Conservation (phyloP, 208 protist genomes). For the Acanthamoeba lenticulata region DNA sequence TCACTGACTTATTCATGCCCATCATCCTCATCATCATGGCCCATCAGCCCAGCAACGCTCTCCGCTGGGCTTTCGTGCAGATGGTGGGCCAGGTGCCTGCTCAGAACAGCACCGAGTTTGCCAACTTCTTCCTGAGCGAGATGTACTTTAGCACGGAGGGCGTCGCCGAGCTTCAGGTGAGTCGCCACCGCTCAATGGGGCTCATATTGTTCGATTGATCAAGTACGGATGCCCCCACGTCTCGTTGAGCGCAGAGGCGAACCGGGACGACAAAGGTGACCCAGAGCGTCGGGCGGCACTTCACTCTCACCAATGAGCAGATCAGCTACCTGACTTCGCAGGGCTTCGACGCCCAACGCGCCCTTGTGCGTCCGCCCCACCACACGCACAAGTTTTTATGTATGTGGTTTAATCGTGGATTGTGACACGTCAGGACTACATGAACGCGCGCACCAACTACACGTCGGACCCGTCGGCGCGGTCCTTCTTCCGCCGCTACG, state of each 20-base stretch:
- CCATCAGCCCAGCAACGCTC: no score
- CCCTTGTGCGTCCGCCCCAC: not conserved
- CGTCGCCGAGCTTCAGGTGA: not conserved
- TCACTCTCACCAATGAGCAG: not conserved
- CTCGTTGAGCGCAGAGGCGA: not conserved
- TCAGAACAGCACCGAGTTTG: not conserved
- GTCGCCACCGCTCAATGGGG: not conserved
- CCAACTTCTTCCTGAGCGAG: not conserved
- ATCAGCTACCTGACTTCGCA: not conserved
- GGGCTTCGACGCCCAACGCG: not conserved
- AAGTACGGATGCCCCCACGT: not conserved
- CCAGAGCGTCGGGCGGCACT: not conserved
- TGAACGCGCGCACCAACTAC: not conserved
- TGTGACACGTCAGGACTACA: no score
- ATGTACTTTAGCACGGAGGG: not conserved
- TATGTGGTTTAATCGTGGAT: no score
- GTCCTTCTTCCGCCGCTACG: not conserved
- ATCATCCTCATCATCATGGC: no score
- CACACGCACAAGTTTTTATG: no score
- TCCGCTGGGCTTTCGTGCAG: not conserved
- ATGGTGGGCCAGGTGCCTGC: not conserved
- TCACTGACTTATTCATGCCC: no score
- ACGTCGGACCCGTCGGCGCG: not conserved
- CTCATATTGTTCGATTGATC: not conserved
- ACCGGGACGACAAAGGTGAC: not conserved